phyloP scores from a whole-genome alignment of 805 yeast genomes.

The Nakazawaea holstii region DNA sequence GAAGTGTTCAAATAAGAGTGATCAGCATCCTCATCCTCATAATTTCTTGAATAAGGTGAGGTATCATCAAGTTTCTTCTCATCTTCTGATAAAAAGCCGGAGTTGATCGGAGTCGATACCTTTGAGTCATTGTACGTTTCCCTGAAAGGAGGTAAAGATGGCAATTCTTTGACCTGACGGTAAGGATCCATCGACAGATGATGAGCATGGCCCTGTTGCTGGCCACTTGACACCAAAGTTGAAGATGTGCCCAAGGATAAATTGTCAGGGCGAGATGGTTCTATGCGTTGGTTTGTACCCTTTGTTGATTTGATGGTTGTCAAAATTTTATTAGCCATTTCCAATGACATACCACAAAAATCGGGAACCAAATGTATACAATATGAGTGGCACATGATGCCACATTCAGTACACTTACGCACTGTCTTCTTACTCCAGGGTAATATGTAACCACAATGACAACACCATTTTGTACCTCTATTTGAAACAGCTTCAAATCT shows the following conservation, averaged over 20 bases:
- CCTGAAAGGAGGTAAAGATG: conserved; percentile 3
- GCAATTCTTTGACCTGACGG: conserved; percentile 20
- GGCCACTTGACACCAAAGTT: background rate
- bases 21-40: conserved; percentile 4
- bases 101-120: conserved; percentile 1
- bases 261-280: conserved; percentile 11
- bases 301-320: conserved; percentile 77
- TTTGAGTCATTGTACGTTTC: background rate
- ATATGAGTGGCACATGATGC: conserved; percentile 87
- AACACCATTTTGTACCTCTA: conserved; percentile 98
- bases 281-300: conserved; percentile 17
- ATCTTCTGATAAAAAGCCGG: background rate
- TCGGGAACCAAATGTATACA: conserved; percentile 96
- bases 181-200: conserved; percentile 11
- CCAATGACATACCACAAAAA: conserved; percentile 98
- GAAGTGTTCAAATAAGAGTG: background rate
- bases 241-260: background rate
- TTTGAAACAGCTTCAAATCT: conserved; percentile 89
- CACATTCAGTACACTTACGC: conserved; percentile 90
- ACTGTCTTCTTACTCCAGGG: conserved; percentile 95
- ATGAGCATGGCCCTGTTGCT: background rate
- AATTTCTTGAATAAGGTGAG: background rate
- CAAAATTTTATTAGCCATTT: conserved; percentile 85
- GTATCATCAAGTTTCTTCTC: background rate
- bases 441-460: conserved; percentile 95